Base-by-base conservation (phyloP, 495 filamentous ascomycete species). In the Hyaloscypha bicolor region DNA sequence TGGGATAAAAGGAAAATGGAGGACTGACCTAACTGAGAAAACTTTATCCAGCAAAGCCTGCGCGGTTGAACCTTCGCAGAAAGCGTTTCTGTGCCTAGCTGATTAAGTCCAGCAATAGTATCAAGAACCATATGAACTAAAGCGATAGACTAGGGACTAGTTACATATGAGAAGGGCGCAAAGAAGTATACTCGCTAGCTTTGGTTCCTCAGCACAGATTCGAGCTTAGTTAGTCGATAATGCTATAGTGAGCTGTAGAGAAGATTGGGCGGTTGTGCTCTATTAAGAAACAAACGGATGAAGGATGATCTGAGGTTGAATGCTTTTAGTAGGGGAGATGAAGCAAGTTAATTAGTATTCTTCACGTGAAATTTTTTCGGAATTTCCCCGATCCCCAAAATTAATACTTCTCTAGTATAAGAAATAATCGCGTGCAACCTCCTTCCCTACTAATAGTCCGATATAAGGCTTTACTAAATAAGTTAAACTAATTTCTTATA, bases 41-140 rank as follows among this genome's bases (percentile, higher is more conserved):
- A 9, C 42, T 19, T 48, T 19, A 48, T 48, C 42, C 19, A 19
- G 42, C 9, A 48, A 48, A 48, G 42, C 19, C 42, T 48, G 42
- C 19, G 42, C 42, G 42, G 42, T 48, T 48, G 42, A 19, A 48
- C 19, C 42, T 48, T 48, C 42, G 42, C 42, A 19, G 42, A 48
- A 48, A 48, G 42, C 42, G 42, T 9, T 48, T 48, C 42, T 48
- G 42, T 48, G 19, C 42, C 42, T 19, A 48, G 42, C 42, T 48
- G 42, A 48, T 48, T 19, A 48, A 48, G 42, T 48, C 42, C 42
- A 48, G 42, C 42, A 48, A 48, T 9, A 48, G 42, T 48, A 48
- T 48, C 42, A 48, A 48, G 42, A 48, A 48, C 42, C 42, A 48
- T 48, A 48, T 19, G 42, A 48, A 48, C 42, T 48, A 48, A 48